Base-by-base conservation (phyloP, 73 alveolate genomes). In the Effrenium voratum region DNA sequence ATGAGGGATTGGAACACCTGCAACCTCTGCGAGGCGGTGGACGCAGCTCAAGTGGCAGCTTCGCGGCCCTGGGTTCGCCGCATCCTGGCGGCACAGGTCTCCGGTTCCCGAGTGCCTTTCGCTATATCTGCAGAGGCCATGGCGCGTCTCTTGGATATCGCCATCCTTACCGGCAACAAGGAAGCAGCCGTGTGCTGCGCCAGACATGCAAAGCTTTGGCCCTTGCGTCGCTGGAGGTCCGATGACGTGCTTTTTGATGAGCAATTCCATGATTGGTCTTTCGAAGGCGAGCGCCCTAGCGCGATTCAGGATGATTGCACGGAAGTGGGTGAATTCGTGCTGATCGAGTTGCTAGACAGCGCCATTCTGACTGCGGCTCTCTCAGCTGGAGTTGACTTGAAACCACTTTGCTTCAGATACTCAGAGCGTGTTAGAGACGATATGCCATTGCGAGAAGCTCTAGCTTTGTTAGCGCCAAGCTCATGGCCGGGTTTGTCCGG, bases 91-190 rank as follows among this genome's bases (percentile, higher is more conserved):
- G 40, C 43, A 0, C 52, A 30, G 30, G 15, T 50, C 75, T 2
- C 5, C 26, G 87, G 46, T 34, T 45, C 2, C 5, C 30, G 32
- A 57, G 38, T 10, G 43, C 40, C 32, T 57, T 26, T 46, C 6
- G 36, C 26, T 38, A 38, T 40, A 49, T 40, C 82, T 6, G 40
- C n/a, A 22, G 75, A 68, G 43, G 97, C 97, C 55, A 44, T 68
- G 60, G 87, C 97, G 13, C 43, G 75, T 30, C 49, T 90, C 59
- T 76, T 90, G 88, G 97, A 90, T 59, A 30, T 90, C 22, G 97
- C 97, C 88, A 47, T 90, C 47, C 68, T 90, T 30, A 38, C 38
- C 28, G 82, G 97, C 44, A 43, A 90, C 84, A 13, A 19, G n/a
- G 75, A 66, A 30, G 66, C 68, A 4, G 87, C 97, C 24, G 75